Evolutionary conservation across 306 rosid genomes (phyloP).

Genomic region (Macrotyloma uniflorum): DNA sequence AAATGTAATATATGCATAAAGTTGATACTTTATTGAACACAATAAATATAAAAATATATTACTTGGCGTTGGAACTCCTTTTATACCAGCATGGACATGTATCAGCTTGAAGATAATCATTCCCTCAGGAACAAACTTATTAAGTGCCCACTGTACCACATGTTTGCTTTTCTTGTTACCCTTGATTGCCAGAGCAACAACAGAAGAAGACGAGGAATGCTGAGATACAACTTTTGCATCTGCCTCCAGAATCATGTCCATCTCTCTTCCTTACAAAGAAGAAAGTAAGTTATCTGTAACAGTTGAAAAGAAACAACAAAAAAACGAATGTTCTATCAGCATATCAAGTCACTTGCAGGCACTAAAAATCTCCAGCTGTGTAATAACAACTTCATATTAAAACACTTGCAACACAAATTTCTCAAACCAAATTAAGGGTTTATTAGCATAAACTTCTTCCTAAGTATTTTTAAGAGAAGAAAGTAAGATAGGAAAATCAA

Average conservation of each 20-base stretch:
- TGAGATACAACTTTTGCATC: conserved; percentile 30
- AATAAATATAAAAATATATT: conserved; percentile 41
- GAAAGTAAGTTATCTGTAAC: conserved; percentile 25
- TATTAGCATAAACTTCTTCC: too few species aligned
- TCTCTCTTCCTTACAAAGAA: conserved; percentile 29
- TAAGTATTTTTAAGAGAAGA: too few species aligned
- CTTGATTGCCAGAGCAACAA: conserved; percentile 79
- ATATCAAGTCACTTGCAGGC: not conserved
- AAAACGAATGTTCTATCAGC: not conserved
- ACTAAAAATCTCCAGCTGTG: not conserved
- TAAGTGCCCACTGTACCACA: conserved; percentile 79
- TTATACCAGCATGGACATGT: conserved; percentile 68
- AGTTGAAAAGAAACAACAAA: conserved; percentile 12
- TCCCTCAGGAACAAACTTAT: conserved; percentile 83
- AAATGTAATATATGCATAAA: conserved; percentile 15
- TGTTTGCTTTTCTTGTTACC: conserved; percentile 78
- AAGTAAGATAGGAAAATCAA: too few species aligned
- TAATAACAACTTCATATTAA: not conserved
- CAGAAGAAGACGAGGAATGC: conserved; percentile 44
- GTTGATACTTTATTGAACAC: not conserved
- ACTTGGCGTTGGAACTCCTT: conserved; percentile 82
- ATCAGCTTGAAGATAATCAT: conserved; percentile 63
- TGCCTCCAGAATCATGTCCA: conserved; percentile 51
- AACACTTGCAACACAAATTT: conserved; percentile 1
- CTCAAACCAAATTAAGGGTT: not conserved